These are phyloP conservation scores for Breviolum minutum DNA, from an alignment of 73 alveolate genomes.

Conservation along the genomic window DNA sequence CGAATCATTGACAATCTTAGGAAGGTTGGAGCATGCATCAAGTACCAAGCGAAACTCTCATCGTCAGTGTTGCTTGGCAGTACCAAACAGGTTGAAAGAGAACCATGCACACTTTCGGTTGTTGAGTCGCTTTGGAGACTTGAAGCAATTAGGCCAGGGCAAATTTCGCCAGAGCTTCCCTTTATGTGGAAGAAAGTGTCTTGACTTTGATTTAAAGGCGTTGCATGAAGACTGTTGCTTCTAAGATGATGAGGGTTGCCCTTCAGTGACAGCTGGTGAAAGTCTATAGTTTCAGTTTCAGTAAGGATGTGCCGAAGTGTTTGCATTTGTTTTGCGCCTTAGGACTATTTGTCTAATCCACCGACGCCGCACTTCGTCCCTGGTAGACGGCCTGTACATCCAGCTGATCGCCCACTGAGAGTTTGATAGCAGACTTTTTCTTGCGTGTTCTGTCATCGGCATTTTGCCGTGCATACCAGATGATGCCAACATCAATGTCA, in stretches of 20 bases:
- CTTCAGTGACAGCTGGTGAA: too few relatives aligned
- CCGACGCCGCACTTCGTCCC: conserved; percentile 77
- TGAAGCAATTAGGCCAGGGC: conserved; percentile 34
- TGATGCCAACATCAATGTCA: too few relatives aligned
- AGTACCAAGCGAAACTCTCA: conserved; percentile 57
- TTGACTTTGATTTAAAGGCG: background rate
- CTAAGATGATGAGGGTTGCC: too few relatives aligned
- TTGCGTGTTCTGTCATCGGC: too few relatives aligned
- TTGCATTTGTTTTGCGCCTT: too few relatives aligned
- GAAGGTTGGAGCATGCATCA: conserved; percentile 84
- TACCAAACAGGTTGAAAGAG: background rate
- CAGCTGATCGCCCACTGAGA: conserved; percentile 64
- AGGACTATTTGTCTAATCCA: conserved; percentile 67
- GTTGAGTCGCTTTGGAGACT: background rate
- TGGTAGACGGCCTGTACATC: conserved; percentile 74
- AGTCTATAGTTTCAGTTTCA: too few relatives aligned
- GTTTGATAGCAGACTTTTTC: background rate
- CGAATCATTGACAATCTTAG: background rate
- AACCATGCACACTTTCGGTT: too few relatives aligned
- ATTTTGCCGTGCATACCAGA: background rate
- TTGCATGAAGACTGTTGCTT: background rate
- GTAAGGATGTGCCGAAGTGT: too few relatives aligned
- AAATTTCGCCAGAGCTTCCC: conserved; percentile 77
- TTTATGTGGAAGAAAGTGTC: conserved; percentile 72
- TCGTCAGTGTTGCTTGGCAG: background rate